Conservation (phyloP, 257 asterid genomes). For the Solanum etuberosum region DNA sequence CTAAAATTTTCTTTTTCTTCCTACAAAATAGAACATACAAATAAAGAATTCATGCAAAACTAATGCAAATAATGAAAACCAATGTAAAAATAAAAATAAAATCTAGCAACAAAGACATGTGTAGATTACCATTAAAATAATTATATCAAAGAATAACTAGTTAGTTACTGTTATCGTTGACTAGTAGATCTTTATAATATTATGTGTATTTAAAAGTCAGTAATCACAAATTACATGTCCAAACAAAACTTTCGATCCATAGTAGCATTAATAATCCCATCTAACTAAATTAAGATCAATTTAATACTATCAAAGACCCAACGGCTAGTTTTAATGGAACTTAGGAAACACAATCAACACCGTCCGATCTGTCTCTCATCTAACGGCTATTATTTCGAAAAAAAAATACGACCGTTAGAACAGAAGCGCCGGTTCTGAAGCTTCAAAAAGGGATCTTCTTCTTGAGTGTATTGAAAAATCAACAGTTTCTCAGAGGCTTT, state of each 20-base stretch:
- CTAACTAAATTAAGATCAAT: neutral
- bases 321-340: neutral
- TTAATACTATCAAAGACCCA: neutral
- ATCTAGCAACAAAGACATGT: neutral
- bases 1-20: neutral
- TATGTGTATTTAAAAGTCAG: neutral
- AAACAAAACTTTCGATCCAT: neutral
- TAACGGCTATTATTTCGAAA: slow-evolving; percentile 19
- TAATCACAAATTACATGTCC: too few species aligned
- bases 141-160: too few species aligned
- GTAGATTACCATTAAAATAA: neutral
- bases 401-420: slow-evolving; percentile 53
- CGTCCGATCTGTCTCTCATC: slow-evolving; percentile 30
- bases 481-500: neutral
- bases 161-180: too few species aligned
- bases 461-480: neutral
- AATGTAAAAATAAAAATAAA: too few species aligned
- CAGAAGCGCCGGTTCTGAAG: slow-evolving; percentile 10
- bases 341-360: neutral
- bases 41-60: too few species aligned
- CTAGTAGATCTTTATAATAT: too few species aligned
- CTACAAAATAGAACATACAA: neutral
- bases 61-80: neutral
- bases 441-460: slow-evolving; percentile 25
- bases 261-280: neutral